Base-by-base conservation (phyloP, 768 basidiomycete species). In the Mycena capillaripes region DNA sequence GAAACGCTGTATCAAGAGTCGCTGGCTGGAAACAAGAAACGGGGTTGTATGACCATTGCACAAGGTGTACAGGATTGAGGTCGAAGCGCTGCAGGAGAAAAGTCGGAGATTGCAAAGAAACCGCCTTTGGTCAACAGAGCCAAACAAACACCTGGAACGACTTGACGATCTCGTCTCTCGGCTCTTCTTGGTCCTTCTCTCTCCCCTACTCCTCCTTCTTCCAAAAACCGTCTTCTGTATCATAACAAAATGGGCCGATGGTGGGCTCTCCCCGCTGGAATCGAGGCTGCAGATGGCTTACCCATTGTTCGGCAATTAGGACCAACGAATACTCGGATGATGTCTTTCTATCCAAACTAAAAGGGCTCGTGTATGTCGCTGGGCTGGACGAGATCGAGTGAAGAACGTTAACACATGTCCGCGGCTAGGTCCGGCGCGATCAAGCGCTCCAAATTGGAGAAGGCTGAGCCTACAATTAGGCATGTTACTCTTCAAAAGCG, bases 311-410 rank as follows among this genome's bases (percentile, higher is more conserved):
- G 50, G 11, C 52, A 60, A 50, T 21, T 78, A 95, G 94, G 94
- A 93, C 92, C 21, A 82, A 89, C 48, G 89, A 90, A 79, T 89
- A 92, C 77, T 87, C 89, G 71, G 94, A 95, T 82, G 89, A 93
- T 78, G 90, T 95, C 40, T 83, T 95, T 12, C 87, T 88, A 75
- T 84, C 89, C 70, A 95, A 95, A 89, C 86, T 95, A 75, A 93
- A 91, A 82, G 90, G 84, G 75, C 78, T 95, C 77, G 91, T 95
- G 94, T 95, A 89, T 78, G 93, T 80, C 69, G 46, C 40, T 65
- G 27, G 52, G 44, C 30, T 30, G 8, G 32, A 61, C 53, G 23
- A 69, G 58, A 52, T 59, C 23, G 6, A 17, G 25, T 58, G n/a
- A 34, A 53, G 53, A 56, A 60, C 69, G n/a, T 65, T 64, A 34